Base-by-base conservation (phyloP, 129 eudicot genomes). In the Deinandra increscens region DNA sequence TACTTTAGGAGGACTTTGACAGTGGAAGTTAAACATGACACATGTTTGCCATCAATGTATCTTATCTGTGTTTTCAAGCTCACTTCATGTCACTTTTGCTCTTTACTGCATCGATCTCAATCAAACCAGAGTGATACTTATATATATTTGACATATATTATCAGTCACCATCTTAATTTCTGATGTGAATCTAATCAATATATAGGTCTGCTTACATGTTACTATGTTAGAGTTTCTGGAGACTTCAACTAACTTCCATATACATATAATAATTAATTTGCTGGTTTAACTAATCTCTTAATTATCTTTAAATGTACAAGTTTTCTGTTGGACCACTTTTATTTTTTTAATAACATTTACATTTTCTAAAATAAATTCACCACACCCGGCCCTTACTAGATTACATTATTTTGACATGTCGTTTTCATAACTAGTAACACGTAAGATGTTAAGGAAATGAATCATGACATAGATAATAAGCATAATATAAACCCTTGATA, bases 21-120 rank as follows among this genome's bases (percentile, higher is more conserved):
- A 76, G 38, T 69, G 70, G 60, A 68, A 45, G 48, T 60, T 38
- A 45, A 68, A 60, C 60, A 70, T 60, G 68, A 76, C 80, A 76
- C 65, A 69, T 76, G 80, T 64, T 69, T 69, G 63, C 50, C 70
- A 76, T 76, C 37, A 68, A 69, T 63, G 73, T 39, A 37, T 54
- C 38, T 36, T 68, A 68, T 68, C 42, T 60, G 59, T 69, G 44
- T 37, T 46, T 33, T 68, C 43, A 75, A 68, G 69, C 68, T 68
- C 26, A 67, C 51, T 58, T 75, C 74, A 75, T 58, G 69, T 58
- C 68, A 68, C 43, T 75, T 67, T 75, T 56, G 20, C 44, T 38
- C 75, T 60, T 68, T 61, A 43, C 68, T 26, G 23, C 55, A 23
- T 36, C n/a, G n/a, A n/a, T n/a, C 54, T 73, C 54, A 62, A 73